These are phyloP conservation scores for Annona cherimola DNA, from an alignment of 164 flowering plant species.

Conservation along the genomic window DNA sequence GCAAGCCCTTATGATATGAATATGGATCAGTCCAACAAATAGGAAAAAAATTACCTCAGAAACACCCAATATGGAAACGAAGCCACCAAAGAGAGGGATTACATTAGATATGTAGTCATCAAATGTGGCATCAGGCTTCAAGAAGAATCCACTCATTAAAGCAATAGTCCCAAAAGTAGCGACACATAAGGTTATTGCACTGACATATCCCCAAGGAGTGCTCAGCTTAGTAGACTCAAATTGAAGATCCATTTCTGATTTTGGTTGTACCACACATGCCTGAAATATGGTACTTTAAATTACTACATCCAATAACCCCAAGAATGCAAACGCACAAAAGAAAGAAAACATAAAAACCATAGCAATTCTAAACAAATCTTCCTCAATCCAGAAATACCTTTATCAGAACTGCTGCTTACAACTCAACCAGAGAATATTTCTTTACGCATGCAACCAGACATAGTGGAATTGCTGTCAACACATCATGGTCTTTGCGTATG, in stretches of 20 bases:
- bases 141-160: conserved; percentile 84
- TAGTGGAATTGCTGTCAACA: too few relatives aligned
- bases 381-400: background rate
- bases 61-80: conserved; percentile 76
- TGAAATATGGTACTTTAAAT: conserved; percentile 12
- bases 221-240: conserved; percentile 77
- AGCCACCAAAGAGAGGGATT: conserved; percentile 88
- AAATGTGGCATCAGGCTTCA: conserved; percentile 81
- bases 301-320: too few relatives aligned
- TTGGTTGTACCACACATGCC: conserved; percentile 97
- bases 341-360: background rate
- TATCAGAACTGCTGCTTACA: too few relatives aligned
- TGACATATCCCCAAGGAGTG: conserved; percentile 86
- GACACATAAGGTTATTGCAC: conserved; percentile 65
- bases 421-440: too few relatives aligned
- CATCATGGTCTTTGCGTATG: too few relatives aligned
- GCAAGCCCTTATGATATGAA: background rate
- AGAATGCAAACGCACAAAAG: background rate
- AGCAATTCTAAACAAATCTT: background rate
- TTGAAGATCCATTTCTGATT: conserved; percentile 85
- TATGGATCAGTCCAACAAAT: too few relatives aligned
- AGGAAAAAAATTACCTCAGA: conserved; percentile 61
- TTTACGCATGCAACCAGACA: too few relatives aligned
- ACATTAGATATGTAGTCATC: conserved; percentile 87
- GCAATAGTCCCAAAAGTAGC: conserved; percentile 90